phyloP scores from a whole-genome alignment of 306 rosid genomes.

The Begonia loranthoides region DNA sequence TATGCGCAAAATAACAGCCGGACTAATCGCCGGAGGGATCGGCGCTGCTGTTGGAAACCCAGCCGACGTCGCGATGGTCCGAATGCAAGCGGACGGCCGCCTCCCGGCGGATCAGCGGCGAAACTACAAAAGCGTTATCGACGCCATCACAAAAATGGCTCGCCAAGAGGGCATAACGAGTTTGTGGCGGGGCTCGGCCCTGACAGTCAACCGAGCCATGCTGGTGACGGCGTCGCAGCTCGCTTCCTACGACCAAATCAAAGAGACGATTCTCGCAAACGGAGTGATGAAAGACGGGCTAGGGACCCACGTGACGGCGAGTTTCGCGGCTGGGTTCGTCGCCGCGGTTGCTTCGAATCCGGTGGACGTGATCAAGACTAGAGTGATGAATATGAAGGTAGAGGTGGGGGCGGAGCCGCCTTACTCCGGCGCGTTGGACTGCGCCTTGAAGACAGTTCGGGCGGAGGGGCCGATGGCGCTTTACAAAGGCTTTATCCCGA shows the following conservation, averaged over 20 bases:
- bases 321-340: conserved; percentile 8
- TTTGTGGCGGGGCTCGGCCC: conserved; percentile 4
- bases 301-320: conserved; percentile 10
- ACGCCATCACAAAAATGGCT: conserved; percentile 4
- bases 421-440: conserved; percentile 11
- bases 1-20: conserved; percentile 2
- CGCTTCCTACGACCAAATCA: conserved; percentile 7
- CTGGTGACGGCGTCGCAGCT: conserved; percentile 7
- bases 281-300: conserved; percentile 9
- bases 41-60: conserved; percentile 6
- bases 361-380: conserved; percentile 5
- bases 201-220: conserved; percentile 7
- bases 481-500: conserved; percentile 12
- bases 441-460: conserved; percentile 7
- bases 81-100: conserved; percentile 8
- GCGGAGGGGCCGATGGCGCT: conserved; percentile 9
- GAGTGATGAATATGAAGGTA: conserved; percentile 14
- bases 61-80: conserved; percentile 13
- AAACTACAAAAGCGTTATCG: conserved; percentile 10
- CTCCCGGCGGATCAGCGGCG: conserved; percentile 6
- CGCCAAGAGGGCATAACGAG: conserved; percentile 5
- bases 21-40: conserved; percentile 4
- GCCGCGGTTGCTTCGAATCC: conserved; percentile 9
- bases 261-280: conserved; percentile 9
- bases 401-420: conserved; percentile 6